These are phyloP conservation scores for Bertia moriformis DNA, from an alignment of 2,329 filamentous ascomycete genomes.

Conservation along the genomic window DNA sequence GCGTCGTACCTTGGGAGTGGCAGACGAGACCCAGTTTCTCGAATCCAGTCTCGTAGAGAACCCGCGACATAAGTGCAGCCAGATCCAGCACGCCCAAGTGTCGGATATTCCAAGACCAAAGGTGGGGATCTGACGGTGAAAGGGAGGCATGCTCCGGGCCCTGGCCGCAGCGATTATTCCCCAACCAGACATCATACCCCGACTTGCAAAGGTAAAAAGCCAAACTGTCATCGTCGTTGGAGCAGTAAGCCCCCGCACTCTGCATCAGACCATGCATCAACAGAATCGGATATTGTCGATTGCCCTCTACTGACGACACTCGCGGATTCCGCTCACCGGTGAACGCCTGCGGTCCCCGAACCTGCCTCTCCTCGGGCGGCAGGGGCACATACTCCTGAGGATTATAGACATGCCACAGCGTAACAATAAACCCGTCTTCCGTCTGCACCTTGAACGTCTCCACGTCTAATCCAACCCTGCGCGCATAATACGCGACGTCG, in stretches of 20 bases:
- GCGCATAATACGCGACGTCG: conserved; percentile 74
- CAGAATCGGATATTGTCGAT: conserved; percentile 54
- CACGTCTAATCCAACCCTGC: conserved; percentile 72
- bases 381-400: conserved; percentile 55
- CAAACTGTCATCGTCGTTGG: conserved; percentile 76
- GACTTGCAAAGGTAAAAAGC: conserved; percentile 87
- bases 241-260: conserved; percentile 75
- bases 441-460: conserved; percentile 77
- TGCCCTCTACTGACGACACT: conserved; percentile 1
- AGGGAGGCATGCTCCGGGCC: conserved; percentile 61
- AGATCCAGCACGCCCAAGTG: conserved; percentile 88
- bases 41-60: conserved; percentile 71
- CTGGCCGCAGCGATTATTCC: conserved; percentile 84
- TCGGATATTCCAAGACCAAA: conserved; percentile 95
- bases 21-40: conserved; percentile 68
- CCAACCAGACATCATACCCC: conserved; percentile 89
- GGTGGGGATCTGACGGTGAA: conserved; percentile 62
- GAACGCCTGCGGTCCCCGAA: conserved; percentile 50
- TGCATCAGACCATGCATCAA: conserved; percentile 82
- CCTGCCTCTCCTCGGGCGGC: conserved; percentile 28
- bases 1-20: conserved; percentile 82
- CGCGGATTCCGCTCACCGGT: conserved; percentile 33
- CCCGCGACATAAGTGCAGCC: conserved; percentile 63
- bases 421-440: conserved; percentile 83
- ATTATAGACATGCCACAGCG: conserved; percentile 79